phyloP scores from a whole-genome alignment of 2,329 filamentous ascomycete genomes.

The Blumeria graminis region DNA sequence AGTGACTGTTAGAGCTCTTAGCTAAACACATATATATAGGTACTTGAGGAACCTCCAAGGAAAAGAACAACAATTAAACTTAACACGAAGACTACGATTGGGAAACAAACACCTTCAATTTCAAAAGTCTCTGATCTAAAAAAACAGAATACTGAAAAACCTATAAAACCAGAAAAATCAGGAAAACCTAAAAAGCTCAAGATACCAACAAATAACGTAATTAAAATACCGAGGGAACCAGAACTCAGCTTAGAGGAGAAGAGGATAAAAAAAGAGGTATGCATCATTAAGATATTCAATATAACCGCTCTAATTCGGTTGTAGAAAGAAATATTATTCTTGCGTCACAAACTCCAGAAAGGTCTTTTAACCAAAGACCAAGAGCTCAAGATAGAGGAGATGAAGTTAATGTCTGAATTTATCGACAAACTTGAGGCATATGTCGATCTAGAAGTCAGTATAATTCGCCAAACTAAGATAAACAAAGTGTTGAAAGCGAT shows the following conservation, averaged over 20 bases:
- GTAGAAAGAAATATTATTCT: conserved; percentile 63
- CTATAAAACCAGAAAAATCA: conserved; percentile 26
- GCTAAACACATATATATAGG: neutral
- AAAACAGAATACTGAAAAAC: conserved; percentile 19
- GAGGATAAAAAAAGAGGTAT: conserved; percentile 32
- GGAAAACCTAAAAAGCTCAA: conserved; percentile 22
- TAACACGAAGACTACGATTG: conserved; percentile 44
- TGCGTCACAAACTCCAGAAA: conserved; percentile 86
- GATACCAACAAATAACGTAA: conserved; percentile 21
- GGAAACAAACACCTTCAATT: conserved; percentile 13
- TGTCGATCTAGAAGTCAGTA: conserved; percentile 62
- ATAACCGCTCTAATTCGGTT: conserved; percentile 15
- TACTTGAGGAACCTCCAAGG: neutral
- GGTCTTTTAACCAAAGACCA: conserved; percentile 70
- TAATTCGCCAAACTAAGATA: conserved; percentile 84
- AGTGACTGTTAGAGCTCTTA: neutral
- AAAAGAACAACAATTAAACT: conserved; percentile 28
- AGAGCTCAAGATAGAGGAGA: conserved; percentile 66
- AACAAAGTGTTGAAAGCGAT: conserved; percentile 96
- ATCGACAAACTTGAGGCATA: conserved; percentile 60
- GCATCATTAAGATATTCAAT: conserved; percentile 7
- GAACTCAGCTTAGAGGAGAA: conserved; percentile 34
- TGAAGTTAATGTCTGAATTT: conserved; percentile 54
- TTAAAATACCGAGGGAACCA: conserved; percentile 25
- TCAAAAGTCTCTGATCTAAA: conserved; percentile 16